A percentile compares a stretch with the other conserved stretches of the same genome.
phyloP scores from a whole-genome alignment of 2,329 filamentous ascomycete species.

The Fusarium algeriense region DNA sequence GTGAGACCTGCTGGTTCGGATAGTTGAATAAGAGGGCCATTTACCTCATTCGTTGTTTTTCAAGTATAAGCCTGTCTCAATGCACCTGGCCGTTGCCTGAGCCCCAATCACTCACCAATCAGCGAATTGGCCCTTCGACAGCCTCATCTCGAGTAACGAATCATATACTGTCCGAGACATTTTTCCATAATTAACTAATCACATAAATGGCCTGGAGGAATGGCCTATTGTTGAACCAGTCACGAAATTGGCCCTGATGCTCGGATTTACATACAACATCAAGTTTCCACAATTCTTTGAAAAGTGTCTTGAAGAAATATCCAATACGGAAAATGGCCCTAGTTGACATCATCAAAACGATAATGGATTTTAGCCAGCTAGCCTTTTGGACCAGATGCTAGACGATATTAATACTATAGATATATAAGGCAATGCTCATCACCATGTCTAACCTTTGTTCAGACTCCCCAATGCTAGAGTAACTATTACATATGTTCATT shows the following conservation, averaged over 20 bases:
- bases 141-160: accelerated
- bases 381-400: not conserved
- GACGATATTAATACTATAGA: not conserved
- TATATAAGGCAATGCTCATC: not conserved
- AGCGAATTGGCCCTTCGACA: not conserved
- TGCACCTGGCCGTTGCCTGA: accelerated
- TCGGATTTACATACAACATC: accelerated
- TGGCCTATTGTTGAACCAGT: not conserved
- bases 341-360: not conserved
- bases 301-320: not conserved
- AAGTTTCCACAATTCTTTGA: too few species aligned
- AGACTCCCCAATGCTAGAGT: accelerated
- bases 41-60: not conserved
- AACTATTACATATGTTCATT: accelerated
- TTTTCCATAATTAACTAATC: not conserved
- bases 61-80: accelerated
- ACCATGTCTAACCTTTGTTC: accelerated
- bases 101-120: not conserved
- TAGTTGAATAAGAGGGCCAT: not conserved
- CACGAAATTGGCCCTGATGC: not conserved
- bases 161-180: too few species aligned
- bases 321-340: slow-evolving; percentile 5
- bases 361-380: not conserved
- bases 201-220: not conserved
- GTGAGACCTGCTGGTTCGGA: accelerated